These are phyloP conservation scores for Neolentinus lepideus DNA, from an alignment of 1,284 basidiomycete species.

Conservation along the genomic window DNA sequence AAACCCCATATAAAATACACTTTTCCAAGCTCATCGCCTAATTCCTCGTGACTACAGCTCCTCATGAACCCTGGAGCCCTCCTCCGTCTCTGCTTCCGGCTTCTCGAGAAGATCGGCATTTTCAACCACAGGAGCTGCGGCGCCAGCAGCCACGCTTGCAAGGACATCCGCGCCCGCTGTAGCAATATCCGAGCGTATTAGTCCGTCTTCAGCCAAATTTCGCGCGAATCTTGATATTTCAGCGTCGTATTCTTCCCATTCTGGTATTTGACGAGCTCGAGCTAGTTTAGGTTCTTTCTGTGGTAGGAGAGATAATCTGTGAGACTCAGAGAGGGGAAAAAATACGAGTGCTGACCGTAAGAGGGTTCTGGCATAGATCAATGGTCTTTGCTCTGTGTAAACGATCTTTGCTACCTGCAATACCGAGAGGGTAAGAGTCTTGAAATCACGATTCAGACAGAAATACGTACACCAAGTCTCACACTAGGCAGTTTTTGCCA, in stretches of 20 bases:
- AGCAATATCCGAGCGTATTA: constrained; percentile 38
- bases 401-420: constrained; percentile 69
- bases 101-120: neutral
- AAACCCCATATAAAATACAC: too few relatives aligned
- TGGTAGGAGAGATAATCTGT: neutral
- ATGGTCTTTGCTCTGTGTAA: constrained; percentile 82
- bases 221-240: constrained; percentile 74
- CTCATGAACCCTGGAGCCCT: too few relatives aligned
- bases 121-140: neutral
- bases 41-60: too few relatives aligned
- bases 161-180: neutral
- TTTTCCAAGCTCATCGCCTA: neutral
- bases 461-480: constrained; percentile 75
- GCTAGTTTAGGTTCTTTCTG: constrained; percentile 96
- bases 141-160: neutral
- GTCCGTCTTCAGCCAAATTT: constrained; percentile 56
- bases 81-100: too few relatives aligned
- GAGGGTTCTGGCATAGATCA: constrained; percentile 88
- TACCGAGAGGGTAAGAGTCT: neutral
- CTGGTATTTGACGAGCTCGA: constrained; percentile 90
- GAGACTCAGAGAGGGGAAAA: neutral
- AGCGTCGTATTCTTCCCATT: constrained; percentile 91
- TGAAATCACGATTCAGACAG: neutral
- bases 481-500: constrained; percentile 38
- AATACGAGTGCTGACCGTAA: constrained; percentile 57